Evolutionary conservation across 257 asterid species (phyloP).

Genomic region (Linderniella brevidens): DNA sequence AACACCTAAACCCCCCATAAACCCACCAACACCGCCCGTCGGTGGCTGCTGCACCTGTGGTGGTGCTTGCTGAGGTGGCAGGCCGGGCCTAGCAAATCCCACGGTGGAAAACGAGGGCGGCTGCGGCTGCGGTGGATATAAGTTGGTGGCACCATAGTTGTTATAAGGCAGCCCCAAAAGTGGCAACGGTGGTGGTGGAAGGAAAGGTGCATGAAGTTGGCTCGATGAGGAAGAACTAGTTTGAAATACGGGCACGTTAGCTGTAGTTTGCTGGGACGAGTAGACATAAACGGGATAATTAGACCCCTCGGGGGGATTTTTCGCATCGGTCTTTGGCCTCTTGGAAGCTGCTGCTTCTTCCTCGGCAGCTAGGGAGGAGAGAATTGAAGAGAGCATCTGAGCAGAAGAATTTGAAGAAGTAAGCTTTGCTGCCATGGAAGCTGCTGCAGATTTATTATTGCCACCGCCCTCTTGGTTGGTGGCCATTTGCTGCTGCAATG

Average conservation of each 20-base stretch:
- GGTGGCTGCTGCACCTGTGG: conserved; percentile 17
- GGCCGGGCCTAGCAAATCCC: conserved; percentile 37
- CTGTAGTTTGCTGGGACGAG: conserved; percentile 24
- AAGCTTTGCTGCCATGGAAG: conserved; percentile 89
- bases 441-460: conserved; percentile 37
- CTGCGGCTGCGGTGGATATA: conserved; percentile 16
- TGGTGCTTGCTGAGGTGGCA: conserved; percentile 24
- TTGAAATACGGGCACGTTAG: conserved; percentile 31
- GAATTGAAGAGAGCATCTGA: conserved; percentile 77
- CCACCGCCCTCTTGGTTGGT: conserved; percentile 35
- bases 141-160: conserved; percentile 30
- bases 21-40: conserved; percentile 35
- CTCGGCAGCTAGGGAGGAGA: conserved; percentile 85
- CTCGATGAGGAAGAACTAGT: conserved; percentile 19
- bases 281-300: conserved; percentile 25
- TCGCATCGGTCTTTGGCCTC: conserved; percentile 41
- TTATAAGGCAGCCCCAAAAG: conserved; percentile 32
- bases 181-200: conserved; percentile 34
- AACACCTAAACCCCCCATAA: conserved; percentile 55
- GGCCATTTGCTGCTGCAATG: conserved; percentile 16
- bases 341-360: conserved; percentile 89
- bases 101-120: conserved; percentile 21
- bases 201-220: conserved; percentile 28
- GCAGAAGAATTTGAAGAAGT: conserved; percentile 84
- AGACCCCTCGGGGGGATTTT: conserved; percentile 29